These are phyloP conservation scores for Mortierella hygrophila DNA, from an alignment of 192 early-diverging fungal genomes.

Conservation along the genomic window DNA sequence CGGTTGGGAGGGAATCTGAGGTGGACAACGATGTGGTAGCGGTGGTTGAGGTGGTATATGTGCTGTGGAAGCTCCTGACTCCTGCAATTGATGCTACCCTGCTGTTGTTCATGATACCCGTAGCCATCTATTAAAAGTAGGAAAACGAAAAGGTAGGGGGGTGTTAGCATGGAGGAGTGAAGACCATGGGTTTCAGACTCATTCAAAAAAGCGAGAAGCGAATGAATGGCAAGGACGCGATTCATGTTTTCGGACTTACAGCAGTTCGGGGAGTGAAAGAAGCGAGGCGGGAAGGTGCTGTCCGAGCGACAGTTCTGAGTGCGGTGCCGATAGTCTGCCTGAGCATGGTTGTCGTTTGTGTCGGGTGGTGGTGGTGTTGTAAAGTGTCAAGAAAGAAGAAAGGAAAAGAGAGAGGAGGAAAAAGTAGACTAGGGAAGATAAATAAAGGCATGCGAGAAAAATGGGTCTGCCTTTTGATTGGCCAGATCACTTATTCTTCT, in stretches of 20 bases:
- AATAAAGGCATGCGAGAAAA: not conserved
- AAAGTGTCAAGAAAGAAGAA: not conserved
- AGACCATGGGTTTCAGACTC: not conserved
- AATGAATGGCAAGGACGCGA: not conserved
- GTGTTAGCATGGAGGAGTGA: not conserved
- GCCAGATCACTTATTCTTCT: not conserved
- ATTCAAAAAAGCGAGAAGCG: not conserved
- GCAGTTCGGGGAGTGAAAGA: not conserved
- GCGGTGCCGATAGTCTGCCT: constrained; percentile 17
- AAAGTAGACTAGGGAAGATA: not conserved
- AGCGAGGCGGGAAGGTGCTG: not conserved
- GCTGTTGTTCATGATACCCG: not conserved
- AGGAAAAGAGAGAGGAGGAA: not conserved
- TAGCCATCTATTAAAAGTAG: not conserved
- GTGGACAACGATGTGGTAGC: not conserved
- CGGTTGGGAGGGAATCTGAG: not conserved
- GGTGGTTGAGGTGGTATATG: constrained; percentile 1
- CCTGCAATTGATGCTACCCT: constrained; percentile 11
- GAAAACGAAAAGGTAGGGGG: not conserved
- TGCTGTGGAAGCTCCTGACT: constrained; percentile 18
- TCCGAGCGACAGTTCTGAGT: not conserved
- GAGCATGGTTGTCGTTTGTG: constrained; percentile 14
- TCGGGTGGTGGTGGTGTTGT: not conserved
- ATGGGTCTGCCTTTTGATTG: not conserved
- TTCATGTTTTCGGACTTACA: not conserved